These are phyloP conservation scores for Micromonas commoda DNA, from an alignment of 139 green algal species.

Conservation along the genomic window DNA sequence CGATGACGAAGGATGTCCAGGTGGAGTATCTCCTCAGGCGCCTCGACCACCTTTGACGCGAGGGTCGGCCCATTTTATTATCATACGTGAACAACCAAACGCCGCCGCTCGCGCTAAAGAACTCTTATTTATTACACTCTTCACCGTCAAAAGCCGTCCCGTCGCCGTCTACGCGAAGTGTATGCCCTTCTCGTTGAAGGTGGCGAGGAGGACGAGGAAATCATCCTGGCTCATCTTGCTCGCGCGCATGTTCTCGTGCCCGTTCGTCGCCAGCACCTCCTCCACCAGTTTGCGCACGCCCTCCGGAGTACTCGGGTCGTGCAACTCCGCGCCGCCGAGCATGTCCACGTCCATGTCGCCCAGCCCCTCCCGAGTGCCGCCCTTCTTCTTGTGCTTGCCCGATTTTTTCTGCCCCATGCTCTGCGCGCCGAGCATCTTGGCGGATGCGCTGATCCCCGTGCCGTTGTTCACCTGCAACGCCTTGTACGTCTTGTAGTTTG, in stretches of 20 bases:
- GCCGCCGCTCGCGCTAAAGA: too few relatives aligned
- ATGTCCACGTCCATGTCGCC: conserved; percentile 38
- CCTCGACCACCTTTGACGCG: conserved; percentile 47
- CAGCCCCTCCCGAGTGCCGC: not conserved
- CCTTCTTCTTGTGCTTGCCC: not conserved
- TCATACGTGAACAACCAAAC: too few relatives aligned
- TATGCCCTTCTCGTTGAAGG: conserved; percentile 85
- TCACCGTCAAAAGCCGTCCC: too few relatives aligned
- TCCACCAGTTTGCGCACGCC: conserved; percentile 39
- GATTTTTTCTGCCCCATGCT: conserved; percentile 3
- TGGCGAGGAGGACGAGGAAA: conserved; percentile 80
- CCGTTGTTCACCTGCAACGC: conserved; percentile 19
- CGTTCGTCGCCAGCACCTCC: conserved; percentile 55
- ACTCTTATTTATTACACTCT: too few relatives aligned
- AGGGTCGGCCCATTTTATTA: too few relatives aligned
- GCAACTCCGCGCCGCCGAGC: conserved; percentile 18
- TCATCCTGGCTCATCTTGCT: conserved; percentile 94
- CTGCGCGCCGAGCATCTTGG: not conserved
- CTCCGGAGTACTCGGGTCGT: conserved; percentile 26
- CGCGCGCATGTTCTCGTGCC: conserved; percentile 65
- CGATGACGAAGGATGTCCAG: conserved; percentile 94
- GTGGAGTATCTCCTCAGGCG: conserved; percentile 76
- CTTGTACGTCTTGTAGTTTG: conserved; percentile 44
- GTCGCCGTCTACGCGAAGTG: conserved; percentile 92
- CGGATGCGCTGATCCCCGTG: not conserved